Percentiles rank a stretch among this genome's conserved stretches.
Evolutionary conservation across 768 basidiomycete species (phyloP).

Genomic region (Boletus rubescentipes): DNA sequence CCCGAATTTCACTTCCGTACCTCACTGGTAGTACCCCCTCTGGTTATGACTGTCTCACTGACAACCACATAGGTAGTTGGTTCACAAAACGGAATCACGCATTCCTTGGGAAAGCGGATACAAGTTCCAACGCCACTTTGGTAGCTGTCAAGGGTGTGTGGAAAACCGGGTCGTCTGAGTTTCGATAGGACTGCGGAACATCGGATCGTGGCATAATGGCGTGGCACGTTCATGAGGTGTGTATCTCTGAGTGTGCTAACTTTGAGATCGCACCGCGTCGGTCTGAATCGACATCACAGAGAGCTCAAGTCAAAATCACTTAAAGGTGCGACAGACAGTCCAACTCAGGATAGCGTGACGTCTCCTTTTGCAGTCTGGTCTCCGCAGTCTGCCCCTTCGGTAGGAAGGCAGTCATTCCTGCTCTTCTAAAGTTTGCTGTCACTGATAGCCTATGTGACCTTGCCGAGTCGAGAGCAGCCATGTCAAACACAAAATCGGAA

Average conservation of each 20-base stretch:
- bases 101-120: conserved; percentile 3
- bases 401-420: too few relatives aligned
- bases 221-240: too few relatives aligned
- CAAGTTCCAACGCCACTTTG: neutral
- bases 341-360: too few relatives aligned
- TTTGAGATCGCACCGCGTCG: neutral
- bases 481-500: neutral
- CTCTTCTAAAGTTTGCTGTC: neutral
- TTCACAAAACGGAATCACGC: conserved; percentile 1
- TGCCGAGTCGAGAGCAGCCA: neutral
- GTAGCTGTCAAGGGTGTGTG: neutral
- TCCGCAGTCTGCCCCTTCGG: too few relatives aligned
- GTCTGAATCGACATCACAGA: neutral
- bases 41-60: neutral
- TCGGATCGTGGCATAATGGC: neutral
- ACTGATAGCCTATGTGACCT: neutral
- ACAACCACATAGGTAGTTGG: neutral
- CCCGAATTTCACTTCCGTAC: neutral
- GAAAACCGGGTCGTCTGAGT: neutral
- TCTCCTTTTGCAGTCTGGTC: too few relatives aligned
- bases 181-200: neutral
- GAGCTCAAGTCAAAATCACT: neutral
- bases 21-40: neutral
- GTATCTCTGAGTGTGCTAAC: neutral
- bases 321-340: neutral